These are phyloP conservation scores for Closterium sp. DNA, from an alignment of 139 green algal genomes.

Conservation along the genomic window DNA sequence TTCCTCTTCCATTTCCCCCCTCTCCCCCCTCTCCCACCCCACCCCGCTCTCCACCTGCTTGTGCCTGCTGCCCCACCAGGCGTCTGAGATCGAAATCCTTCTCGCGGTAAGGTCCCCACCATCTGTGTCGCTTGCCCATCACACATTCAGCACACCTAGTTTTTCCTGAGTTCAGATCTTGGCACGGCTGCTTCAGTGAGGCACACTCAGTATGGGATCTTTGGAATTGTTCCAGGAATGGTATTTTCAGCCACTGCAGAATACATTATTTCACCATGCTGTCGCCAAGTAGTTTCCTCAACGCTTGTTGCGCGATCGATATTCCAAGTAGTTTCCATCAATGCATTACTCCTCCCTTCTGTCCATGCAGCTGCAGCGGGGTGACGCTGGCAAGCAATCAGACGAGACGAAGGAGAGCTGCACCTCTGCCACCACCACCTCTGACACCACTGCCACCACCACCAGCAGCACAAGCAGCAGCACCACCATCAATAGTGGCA, in stretches of 20 bases:
- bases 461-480: background rate
- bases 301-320: too few relatives aligned
- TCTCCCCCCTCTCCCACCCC: background rate
- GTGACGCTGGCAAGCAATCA: background rate
- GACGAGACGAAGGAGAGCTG: background rate
- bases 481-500: background rate
- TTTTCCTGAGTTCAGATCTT: too few relatives aligned
- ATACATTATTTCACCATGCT: too few relatives aligned
- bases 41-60: background rate
- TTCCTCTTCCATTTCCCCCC: background rate
- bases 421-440: background rate
- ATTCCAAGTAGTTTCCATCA: too few relatives aligned
- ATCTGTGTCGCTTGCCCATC: background rate
- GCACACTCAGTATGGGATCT: too few relatives aligned
- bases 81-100: background rate
- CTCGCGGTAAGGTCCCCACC: background rate
- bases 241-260: too few relatives aligned
- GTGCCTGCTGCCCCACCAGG: background rate
- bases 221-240: too few relatives aligned
- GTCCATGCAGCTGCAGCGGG: background rate
- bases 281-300: too few relatives aligned
- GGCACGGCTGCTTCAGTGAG: too few relatives aligned
- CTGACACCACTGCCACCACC: background rate
- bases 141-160: background rate
- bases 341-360: background rate